Percentiles rank a stretch among this genome's conserved stretches.
phyloP scores from a whole-genome alignment of 352 stramenopile genomes.

The Globisporangium ultimum region DNA sequence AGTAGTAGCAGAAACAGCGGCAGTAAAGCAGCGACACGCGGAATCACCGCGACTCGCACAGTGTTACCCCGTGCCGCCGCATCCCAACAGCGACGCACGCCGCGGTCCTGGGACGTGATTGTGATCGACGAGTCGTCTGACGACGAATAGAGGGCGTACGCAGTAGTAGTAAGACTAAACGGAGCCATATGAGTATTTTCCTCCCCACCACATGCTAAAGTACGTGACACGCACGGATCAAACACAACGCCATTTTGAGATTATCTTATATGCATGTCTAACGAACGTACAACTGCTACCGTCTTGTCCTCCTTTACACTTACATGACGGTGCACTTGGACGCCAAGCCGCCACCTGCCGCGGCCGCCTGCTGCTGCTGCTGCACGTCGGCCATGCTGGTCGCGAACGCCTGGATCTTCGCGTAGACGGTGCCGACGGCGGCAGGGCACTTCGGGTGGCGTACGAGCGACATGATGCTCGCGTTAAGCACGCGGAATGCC shows the following conservation, averaged over 20 bases:
- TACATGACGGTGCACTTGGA: conserved; percentile 78
- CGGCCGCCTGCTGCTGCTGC: conserved; percentile 37
- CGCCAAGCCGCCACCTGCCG: conserved; percentile 27
- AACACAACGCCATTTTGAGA: too few relatives aligned
- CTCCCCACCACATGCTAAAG: not conserved
- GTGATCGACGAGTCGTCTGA: conserved; percentile 71
- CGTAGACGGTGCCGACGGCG: conserved; percentile 48
- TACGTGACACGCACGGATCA: not conserved
- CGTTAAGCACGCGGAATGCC: conserved; percentile 71
- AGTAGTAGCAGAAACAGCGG: too few relatives aligned
- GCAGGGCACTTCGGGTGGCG: conserved; percentile 69
- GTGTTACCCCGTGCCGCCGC: too few relatives aligned
- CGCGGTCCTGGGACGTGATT: conserved; percentile 66
- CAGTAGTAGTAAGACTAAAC: not conserved
- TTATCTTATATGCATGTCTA: too few relatives aligned
- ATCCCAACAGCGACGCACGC: conserved; percentile 3
- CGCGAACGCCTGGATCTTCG: conserved; percentile 66
- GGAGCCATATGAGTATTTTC: too few relatives aligned
- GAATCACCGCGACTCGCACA: too few relatives aligned
- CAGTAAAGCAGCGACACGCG: conserved; percentile 7
- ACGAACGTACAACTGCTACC: not conserved
- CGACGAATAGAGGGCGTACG: conserved; percentile 16
- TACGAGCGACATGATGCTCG: conserved; percentile 48
- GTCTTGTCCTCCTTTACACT: conserved; percentile 2
- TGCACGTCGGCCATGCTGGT: conserved; percentile 64